phyloP scores from a whole-genome alignment of 2,329 filamentous ascomycete species.

The Leptographium wingfieldii region DNA sequence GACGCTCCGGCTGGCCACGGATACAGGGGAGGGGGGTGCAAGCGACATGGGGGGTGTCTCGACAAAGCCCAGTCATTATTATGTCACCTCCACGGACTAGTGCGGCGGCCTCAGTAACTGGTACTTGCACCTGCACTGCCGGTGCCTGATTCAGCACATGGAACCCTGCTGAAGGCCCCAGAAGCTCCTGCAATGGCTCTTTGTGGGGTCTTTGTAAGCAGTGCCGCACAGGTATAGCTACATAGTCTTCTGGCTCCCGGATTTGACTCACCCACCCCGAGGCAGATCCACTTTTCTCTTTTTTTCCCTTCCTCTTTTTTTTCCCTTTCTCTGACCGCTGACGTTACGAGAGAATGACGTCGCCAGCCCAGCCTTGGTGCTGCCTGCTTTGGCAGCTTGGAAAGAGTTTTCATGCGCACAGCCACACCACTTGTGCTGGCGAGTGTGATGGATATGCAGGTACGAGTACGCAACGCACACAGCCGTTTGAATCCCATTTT shows the following conservation, averaged over 20 bases:
- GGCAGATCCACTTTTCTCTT: background rate
- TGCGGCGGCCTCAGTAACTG: background rate
- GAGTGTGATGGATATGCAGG: background rate
- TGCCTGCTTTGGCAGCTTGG: background rate
- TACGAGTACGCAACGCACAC: background rate
- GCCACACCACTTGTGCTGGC: background rate
- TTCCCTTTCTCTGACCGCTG: background rate
- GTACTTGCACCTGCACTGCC: background rate
- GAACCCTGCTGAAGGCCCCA: background rate
- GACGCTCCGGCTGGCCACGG: background rate
- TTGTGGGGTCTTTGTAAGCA: background rate
- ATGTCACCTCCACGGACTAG: background rate
- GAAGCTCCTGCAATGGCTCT: background rate
- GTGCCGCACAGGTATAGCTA: background rate
- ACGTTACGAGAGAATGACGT: conserved; percentile 2
- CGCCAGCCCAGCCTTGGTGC: background rate
- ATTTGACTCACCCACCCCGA: background rate
- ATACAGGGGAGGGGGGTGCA: background rate
- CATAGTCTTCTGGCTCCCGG: background rate
- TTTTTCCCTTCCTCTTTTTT: background rate
- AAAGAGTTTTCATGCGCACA: background rate
- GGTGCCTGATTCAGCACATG: background rate
- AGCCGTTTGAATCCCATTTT: background rate
- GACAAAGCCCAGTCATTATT: background rate
- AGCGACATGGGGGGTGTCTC: background rate